Percentiles rank a stretch among this genome's conserved stretches.
Evolutionary conservation across 129 eudicot species (phyloP).

Genomic region (Tagetes patula): DNA sequence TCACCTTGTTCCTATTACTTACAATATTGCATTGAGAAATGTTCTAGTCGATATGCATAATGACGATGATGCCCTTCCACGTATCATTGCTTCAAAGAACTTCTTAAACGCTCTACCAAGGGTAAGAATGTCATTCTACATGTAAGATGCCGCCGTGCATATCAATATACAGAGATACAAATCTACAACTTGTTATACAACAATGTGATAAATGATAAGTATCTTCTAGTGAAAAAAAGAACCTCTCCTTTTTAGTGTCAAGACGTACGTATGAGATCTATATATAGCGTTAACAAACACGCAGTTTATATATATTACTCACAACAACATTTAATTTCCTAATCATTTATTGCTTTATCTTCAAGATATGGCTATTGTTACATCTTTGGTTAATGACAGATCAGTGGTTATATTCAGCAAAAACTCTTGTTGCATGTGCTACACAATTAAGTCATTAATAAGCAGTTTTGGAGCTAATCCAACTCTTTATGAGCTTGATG

Average conservation of each 20-base stretch:
- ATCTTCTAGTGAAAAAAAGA: constrained; percentile 19
- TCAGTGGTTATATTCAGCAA: constrained; percentile 73
- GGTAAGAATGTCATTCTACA: constrained; percentile 27
- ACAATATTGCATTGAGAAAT: constrained; percentile 31
- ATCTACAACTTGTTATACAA: constrained; percentile 25
- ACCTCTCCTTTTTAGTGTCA: constrained; percentile 13
- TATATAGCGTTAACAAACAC: constrained; percentile 30
- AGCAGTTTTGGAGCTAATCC: constrained; percentile 73
- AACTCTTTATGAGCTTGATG: constrained; percentile 60
- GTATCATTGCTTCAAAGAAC: constrained; percentile 2
- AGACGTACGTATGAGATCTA: constrained; percentile 9
- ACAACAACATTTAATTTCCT: constrained; percentile 15
- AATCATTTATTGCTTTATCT: background rate
- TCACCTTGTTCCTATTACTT: constrained; percentile 29
- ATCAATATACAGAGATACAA: constrained; percentile 34
- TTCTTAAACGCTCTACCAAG: constrained; percentile 21
- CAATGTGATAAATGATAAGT: constrained; percentile 6
- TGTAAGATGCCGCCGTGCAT: constrained; percentile 35
- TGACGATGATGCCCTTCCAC: constrained; percentile 27
- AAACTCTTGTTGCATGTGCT: constrained; percentile 62
- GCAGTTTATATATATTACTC: constrained; percentile 20
- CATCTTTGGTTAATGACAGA: constrained; percentile 42
- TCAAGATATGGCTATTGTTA: constrained; percentile 44
- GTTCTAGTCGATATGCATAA: constrained; percentile 9
- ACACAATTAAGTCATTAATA: constrained; percentile 63